Percentiles rank a stretch among this genome's conserved stretches.
phyloP scores from a whole-genome alignment of 805 yeast genomes.

The Lipomyces japonicus region DNA sequence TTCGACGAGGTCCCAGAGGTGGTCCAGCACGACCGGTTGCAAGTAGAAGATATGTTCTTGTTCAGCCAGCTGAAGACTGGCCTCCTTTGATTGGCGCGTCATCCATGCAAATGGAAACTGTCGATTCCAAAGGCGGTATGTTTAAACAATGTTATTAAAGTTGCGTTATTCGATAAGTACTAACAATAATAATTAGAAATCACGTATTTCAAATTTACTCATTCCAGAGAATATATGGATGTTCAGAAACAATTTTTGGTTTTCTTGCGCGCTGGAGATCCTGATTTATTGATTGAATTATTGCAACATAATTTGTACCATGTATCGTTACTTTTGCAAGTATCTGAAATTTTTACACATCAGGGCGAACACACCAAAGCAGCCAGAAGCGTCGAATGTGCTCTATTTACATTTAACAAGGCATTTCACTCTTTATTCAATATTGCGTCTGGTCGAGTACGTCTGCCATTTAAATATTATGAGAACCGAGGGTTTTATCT shows the following conservation, averaged over 20 bases:
- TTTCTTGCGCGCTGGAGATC: slow-evolving; percentile 67
- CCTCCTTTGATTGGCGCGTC: slow-evolving; percentile 21
- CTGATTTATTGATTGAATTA: slow-evolving; percentile 60
- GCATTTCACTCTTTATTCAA: slow-evolving; percentile 59
- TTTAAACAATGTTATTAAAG: not conserved
- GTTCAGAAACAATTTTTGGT: slow-evolving; percentile 48
- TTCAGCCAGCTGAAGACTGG: slow-evolving; percentile 29
- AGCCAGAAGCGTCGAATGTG: slow-evolving; percentile 70
- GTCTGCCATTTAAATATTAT: slow-evolving; percentile 71
- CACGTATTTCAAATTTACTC: slow-evolving; percentile 53
- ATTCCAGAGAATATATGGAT: slow-evolving; percentile 41
- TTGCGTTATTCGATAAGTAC: not conserved
- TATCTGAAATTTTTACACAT: slow-evolving; percentile 65
- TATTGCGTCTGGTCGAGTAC: slow-evolving; percentile 52
- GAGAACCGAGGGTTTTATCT: slow-evolving; percentile 75
- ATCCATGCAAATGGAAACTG: slow-evolving; percentile 25
- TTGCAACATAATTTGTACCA: slow-evolving; percentile 61
- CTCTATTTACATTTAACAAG: slow-evolving; percentile 75
- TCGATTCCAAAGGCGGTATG: slow-evolving; percentile 18
- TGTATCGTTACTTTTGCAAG: slow-evolving; percentile 72
- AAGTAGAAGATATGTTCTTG: slow-evolving; percentile 21
- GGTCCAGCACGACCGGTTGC: slow-evolving; percentile 12
- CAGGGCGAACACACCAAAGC: slow-evolving; percentile 71
- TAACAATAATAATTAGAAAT: slow-evolving; percentile 32
- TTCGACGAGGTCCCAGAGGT: slow-evolving; percentile 8